Conservation (phyloP, 257 asterid species). For the Solanum boliviense region DNA sequence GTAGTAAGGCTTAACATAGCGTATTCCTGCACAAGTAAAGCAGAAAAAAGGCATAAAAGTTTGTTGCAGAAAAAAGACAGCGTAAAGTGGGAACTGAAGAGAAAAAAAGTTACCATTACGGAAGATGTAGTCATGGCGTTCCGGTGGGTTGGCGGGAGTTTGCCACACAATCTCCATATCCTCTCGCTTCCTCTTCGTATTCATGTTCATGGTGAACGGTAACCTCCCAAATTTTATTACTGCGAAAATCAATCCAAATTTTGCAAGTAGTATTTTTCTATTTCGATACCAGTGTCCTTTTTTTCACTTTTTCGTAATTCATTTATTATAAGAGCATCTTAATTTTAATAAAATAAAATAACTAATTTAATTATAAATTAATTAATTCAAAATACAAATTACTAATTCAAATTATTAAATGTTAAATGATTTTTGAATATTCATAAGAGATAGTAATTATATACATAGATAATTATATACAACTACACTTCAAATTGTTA, state of each 20-base stretch:
- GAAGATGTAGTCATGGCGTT: slow-evolving; percentile 68
- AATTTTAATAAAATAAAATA: too few species aligned
- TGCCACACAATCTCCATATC: slow-evolving; percentile 87
- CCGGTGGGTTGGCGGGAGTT: slow-evolving; percentile 88
- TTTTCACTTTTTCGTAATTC: not conserved
- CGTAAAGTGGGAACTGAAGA: not conserved
- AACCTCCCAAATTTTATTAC: not conserved
- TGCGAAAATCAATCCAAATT: not conserved
- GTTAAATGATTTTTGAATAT: too few species aligned
- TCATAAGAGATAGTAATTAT: too few species aligned
- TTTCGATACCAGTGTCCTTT: not conserved
- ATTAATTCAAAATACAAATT: too few species aligned
- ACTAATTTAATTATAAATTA: too few species aligned
- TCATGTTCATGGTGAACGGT: slow-evolving; percentile 3
- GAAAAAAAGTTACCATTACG: slow-evolving; percentile 33
- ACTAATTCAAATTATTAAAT: too few species aligned
- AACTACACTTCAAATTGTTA: not conserved
- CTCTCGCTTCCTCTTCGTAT: slow-evolving; percentile 46
- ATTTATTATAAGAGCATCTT: not conserved
- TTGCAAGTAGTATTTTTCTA: not conserved
- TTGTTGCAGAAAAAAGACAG: not conserved
- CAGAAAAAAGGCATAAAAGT: not conserved
- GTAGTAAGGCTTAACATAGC: slow-evolving; percentile 87
- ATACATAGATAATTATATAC: too few species aligned
- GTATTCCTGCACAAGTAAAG: slow-evolving; percentile 48